Evolutionary conservation across 2,329 filamentous ascomycete genomes (phyloP).

Genomic region (Aureobasidium sp.): DNA sequence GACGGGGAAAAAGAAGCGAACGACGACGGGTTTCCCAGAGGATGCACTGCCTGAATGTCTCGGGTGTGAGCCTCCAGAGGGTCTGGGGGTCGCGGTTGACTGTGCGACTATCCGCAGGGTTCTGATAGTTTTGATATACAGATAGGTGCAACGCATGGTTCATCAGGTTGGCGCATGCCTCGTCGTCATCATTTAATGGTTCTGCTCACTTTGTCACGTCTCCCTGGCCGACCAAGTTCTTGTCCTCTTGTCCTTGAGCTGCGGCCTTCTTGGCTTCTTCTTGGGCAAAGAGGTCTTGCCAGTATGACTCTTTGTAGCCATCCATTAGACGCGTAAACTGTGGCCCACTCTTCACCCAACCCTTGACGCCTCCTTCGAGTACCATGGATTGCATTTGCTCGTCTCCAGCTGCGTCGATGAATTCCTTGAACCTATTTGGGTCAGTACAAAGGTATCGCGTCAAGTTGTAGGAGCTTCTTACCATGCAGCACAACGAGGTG

Average conservation of each 20-base stretch:
- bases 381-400: conserved; percentile 36
- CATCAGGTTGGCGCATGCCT: background rate
- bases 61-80: background rate
- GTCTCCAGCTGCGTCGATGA: conserved; percentile 27
- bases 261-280: conserved; percentile 20
- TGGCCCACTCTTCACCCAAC: conserved; percentile 38
- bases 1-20: conserved; percentile 8
- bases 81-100: conserved; percentile 1
- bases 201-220: conserved; percentile 7
- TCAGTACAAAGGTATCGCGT: background rate
- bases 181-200: background rate
- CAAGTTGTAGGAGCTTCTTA: conserved; percentile 14
- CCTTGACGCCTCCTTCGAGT: conserved; percentile 39
- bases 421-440: conserved; percentile 5
- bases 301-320: conserved; percentile 35
- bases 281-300: conserved; percentile 33
- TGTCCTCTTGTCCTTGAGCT: conserved; percentile 10
- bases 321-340: conserved; percentile 35
- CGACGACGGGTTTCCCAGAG: conserved; percentile 10
- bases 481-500: conserved; percentile 31
- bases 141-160: background rate
- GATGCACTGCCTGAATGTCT: conserved; percentile 9
- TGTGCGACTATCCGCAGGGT: conserved; percentile 6
- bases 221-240: conserved; percentile 5
- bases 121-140: conserved; percentile 11